phyloP scores from a whole-genome alignment of 2,329 filamentous ascomycete genomes.

The Tolypocladium paradoxum region DNA sequence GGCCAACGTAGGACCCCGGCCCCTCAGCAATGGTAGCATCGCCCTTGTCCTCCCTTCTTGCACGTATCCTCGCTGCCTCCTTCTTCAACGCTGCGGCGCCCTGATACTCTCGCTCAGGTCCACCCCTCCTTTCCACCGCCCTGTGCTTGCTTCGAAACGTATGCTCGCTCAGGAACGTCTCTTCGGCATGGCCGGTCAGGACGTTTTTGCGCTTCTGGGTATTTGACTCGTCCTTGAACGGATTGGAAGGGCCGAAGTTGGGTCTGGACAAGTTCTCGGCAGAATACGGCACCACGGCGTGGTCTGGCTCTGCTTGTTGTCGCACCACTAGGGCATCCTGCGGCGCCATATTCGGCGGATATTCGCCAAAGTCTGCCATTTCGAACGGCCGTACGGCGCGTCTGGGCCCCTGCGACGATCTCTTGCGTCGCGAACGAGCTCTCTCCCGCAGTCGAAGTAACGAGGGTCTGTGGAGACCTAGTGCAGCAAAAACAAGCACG shows the following conservation, averaged over 20 bases:
- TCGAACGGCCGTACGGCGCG: slow-evolving; percentile 6
- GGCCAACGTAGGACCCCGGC: slow-evolving; percentile 79
- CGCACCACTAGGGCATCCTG: slow-evolving; percentile 53
- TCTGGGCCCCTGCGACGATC: background rate
- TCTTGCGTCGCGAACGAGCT: background rate
- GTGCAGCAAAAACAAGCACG: background rate
- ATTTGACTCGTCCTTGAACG: slow-evolving; percentile 55
- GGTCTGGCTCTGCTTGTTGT: slow-evolving; percentile 41
- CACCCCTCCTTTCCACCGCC: slow-evolving; percentile 60
- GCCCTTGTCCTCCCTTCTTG: slow-evolving; percentile 77
- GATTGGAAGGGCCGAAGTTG: slow-evolving; percentile 59
- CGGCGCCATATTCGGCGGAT: slow-evolving; percentile 55
- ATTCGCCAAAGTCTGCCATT: slow-evolving; percentile 53
- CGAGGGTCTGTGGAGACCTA: background rate
- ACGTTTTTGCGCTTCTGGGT: slow-evolving; percentile 68
- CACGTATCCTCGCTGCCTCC: slow-evolving; percentile 53
- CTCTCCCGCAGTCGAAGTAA: background rate
- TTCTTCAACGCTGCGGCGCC: slow-evolving; percentile 54
- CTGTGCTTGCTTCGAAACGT: slow-evolving; percentile 83
- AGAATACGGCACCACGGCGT: slow-evolving; percentile 55
- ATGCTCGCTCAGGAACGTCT: slow-evolving; percentile 81
- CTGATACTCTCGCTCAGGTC: slow-evolving; percentile 45
- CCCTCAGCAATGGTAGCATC: slow-evolving; percentile 77
- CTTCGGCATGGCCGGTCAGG: slow-evolving; percentile 75
- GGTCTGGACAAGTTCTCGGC: slow-evolving; percentile 61